Conservation (phyloP, 257 asterid species). For the Solanum boliviense region DNA sequence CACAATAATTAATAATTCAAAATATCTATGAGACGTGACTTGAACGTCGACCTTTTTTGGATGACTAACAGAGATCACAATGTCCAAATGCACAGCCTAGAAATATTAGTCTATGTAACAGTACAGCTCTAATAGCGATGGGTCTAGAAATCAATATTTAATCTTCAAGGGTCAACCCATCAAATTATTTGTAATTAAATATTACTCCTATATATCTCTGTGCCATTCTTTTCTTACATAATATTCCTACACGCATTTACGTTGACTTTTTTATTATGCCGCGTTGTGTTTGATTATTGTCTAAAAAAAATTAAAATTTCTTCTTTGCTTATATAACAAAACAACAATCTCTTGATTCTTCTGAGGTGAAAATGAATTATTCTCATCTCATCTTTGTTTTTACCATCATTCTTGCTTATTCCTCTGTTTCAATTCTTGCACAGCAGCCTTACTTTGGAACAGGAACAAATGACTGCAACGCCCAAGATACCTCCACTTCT, state of each 20-base stretch:
- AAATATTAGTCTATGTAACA: not conserved
- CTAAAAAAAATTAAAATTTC: not conserved
- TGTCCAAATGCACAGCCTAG: not conserved
- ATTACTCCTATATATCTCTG: not conserved
- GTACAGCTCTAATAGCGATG: not conserved
- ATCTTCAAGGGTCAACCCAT: not conserved
- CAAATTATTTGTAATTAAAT: not conserved
- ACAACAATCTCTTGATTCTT: not conserved
- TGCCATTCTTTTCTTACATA: not conserved
- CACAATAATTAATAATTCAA: no score
- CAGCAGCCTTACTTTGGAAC: constrained; percentile 62
- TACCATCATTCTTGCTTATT: constrained; percentile 18
- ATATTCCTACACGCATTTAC: not conserved
- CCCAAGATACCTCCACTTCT: constrained; percentile 28
- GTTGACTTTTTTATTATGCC: not conserved
- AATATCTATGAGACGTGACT: not conserved
- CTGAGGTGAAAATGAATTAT: constrained; percentile 15
- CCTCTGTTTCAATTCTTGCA: constrained; percentile 18
- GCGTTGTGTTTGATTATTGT: not conserved
- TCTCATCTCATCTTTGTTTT: constrained; percentile 4
- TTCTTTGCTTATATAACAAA: not conserved
- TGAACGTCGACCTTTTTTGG: not conserved
- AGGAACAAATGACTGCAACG: constrained; percentile 10
- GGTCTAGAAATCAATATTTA: not conserved
- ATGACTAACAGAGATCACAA: not conserved